Conservation (phyloP, 345 rosid genomes). For the Corchorus capsularis region DNA sequence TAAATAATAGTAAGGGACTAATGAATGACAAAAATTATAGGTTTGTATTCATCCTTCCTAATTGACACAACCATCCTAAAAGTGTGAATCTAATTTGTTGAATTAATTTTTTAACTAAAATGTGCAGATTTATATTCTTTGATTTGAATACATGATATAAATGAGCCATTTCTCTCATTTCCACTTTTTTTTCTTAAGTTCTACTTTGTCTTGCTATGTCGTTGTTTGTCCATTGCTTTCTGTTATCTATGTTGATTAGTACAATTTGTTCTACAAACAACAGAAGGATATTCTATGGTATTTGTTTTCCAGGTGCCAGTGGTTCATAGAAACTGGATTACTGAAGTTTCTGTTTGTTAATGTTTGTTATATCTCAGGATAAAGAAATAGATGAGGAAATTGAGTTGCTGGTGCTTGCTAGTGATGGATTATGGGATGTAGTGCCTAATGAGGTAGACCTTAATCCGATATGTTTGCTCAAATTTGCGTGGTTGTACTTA, state of each 20-base stretch:
- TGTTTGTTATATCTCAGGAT: slow-evolving; percentile 51
- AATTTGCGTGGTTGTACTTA: neutral
- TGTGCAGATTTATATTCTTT: neutral
- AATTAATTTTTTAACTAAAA: neutral
- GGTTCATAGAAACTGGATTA: slow-evolving; percentile 18
- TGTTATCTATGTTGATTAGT: neutral
- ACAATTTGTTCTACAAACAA: neutral
- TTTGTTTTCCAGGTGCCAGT: neutral
- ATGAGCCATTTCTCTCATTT: neutral
- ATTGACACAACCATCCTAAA: neutral
- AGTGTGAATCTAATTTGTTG: neutral
- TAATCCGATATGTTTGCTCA: neutral
- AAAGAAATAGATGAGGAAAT: slow-evolving; percentile 67
- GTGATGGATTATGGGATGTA: slow-evolving; percentile 99
- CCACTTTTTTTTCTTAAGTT: slow-evolving; percentile 1
- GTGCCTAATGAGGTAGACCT: slow-evolving; percentile 80
- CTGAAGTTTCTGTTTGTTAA: slow-evolving; percentile 8
- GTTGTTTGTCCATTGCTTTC: neutral
- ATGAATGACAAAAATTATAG: neutral
- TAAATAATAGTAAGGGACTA: neutral
- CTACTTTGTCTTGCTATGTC: neutral
- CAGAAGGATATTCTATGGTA: neutral
- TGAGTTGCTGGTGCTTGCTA: slow-evolving; percentile 90
- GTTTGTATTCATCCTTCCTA: neutral
- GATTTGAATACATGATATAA: neutral